Percentiles rank a stretch among this genome's conserved stretches.
Conservation (phyloP, 2,329 filamentous ascomycete genomes). For the Curvularia sp. region DNA sequence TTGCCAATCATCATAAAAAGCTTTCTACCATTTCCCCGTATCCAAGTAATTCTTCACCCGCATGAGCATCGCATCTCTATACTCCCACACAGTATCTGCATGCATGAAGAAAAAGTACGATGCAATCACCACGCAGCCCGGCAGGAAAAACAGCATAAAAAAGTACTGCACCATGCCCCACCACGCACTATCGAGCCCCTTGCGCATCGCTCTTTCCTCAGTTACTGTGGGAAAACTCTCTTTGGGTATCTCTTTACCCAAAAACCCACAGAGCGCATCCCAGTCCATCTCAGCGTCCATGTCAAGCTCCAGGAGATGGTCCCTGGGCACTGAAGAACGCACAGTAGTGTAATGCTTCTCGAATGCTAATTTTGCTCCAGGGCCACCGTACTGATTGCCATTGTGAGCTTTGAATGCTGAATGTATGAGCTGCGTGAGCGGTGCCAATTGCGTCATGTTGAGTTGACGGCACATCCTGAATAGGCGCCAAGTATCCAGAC, state of each 20-base stretch:
- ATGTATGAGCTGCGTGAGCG: slow-evolving; percentile 33
- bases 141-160: slow-evolving; percentile 26
- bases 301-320: slow-evolving; percentile 38
- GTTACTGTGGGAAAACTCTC: slow-evolving; percentile 29
- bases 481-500: slow-evolving; percentile 33
- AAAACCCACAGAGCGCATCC: slow-evolving; percentile 40
- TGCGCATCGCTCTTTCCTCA: slow-evolving; percentile 33
- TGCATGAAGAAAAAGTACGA: slow-evolving; percentile 18
- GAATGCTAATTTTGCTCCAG: slow-evolving; percentile 29
- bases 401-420: slow-evolving; percentile 33
- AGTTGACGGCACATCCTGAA: slow-evolving; percentile 29
- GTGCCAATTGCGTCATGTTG: slow-evolving; percentile 33
- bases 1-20: too few relatives aligned
- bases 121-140: slow-evolving; percentile 15
- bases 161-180: slow-evolving; percentile 31
- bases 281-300: slow-evolving; percentile 28
- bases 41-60: slow-evolving; percentile 24
- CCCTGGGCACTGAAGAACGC: slow-evolving; percentile 28
- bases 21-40: slow-evolving; percentile 4
- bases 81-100: slow-evolving; percentile 17
- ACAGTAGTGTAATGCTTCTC: slow-evolving; percentile 37
- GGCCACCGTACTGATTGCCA: slow-evolving; percentile 33
- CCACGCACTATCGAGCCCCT: slow-evolving; percentile 30
- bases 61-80: slow-evolving; percentile 21
- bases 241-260: slow-evolving; percentile 32